A percentile compares a stretch with the other conserved stretches of the same genome.
Conservation (phyloP, 257 asterid genomes). For the Schizonepeta tenuifolia region DNA sequence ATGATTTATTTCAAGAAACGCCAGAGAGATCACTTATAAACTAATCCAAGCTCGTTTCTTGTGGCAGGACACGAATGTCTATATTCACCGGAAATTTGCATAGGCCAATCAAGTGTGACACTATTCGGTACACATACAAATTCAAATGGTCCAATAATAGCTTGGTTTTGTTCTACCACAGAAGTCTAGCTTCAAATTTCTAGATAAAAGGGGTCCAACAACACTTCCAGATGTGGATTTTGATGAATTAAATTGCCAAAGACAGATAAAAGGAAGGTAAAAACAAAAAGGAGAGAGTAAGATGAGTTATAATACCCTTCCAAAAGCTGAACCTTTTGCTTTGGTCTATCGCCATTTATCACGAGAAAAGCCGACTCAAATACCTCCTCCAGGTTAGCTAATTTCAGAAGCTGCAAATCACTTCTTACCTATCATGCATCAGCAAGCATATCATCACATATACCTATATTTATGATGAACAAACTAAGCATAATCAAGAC, state of each 20-base stretch:
- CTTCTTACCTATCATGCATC: conserved; percentile 68
- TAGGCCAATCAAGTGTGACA: conserved; percentile 11
- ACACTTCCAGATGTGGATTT: not conserved
- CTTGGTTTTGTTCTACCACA: conserved; percentile 12
- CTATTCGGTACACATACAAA: not conserved
- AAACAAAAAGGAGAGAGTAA: not conserved
- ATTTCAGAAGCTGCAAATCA: conserved; percentile 80
- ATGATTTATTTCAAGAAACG: not conserved
- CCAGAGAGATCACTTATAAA: not conserved
- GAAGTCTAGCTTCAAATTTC: not conserved
- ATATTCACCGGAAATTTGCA: not conserved
- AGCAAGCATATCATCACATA: conserved; percentile 6
- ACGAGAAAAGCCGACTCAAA: conserved; percentile 66
- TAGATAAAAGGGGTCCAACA: not conserved
- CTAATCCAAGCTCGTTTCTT: conserved; percentile 19
- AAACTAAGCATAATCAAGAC: not conserved
- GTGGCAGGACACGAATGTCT: not conserved
- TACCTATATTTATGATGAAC: not conserved
- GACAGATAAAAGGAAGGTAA: not conserved
- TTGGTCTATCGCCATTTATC: conserved; percentile 76
- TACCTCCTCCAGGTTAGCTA: conserved; percentile 68
- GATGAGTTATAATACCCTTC: conserved; percentile 56
- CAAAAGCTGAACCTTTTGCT: conserved; percentile 82
- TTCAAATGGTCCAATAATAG: conserved; percentile 3
- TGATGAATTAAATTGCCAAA: not conserved